Evolutionary conservation across 2,329 filamentous ascomycete genomes (phyloP), one percentile per base, ranked within the genome.

Genomic region (Aspergillus fumigatus): DNA sequence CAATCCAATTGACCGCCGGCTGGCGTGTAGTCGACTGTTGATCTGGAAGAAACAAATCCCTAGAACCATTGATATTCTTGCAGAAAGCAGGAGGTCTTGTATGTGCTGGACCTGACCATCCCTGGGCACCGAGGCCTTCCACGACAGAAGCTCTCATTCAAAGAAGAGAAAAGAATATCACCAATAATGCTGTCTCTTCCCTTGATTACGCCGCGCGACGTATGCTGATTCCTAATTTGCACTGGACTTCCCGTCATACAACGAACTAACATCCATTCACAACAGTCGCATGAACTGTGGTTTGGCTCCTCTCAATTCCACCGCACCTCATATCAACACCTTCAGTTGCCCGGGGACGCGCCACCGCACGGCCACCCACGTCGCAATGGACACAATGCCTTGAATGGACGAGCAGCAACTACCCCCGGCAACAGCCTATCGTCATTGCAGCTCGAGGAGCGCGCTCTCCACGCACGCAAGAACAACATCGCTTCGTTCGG

Each of bases 401-500:
- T 57, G 48, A 65, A 63, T 55, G 68, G 71, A 59, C 69, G 65
- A 58, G 58, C 59, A 21, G 65, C 60, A 63, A 81, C 55, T 73
- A 83, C 59, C 77, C 86, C 69, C 77, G 82, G 64, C 81, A 87
- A 73, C 26, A 80, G 83, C 2, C 84, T 96, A 3, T 83, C 88
- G 9, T 81, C 87, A 1, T 83, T 96, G 10, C 80, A 84, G 26
- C 77, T 84, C 45, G 93, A 97, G 70, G 94, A 97, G 76, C 82
- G 86, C 59, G 83, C 86, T 56, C 82, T 95, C 62, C 84, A 87
- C 54, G 83, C 88, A 8, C 90, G 93, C 49, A 91, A 92, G 67
- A 77, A 84, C 50, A 91, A 93, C 63, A 88, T 97, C 29, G 84
- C 88, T 50, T 89, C 92, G 67, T 97, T 95, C 70, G 94, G 94